phyloP scores from a whole-genome alignment of 371 early-diverging fungal species.

The Mortierella sp. region DNA sequence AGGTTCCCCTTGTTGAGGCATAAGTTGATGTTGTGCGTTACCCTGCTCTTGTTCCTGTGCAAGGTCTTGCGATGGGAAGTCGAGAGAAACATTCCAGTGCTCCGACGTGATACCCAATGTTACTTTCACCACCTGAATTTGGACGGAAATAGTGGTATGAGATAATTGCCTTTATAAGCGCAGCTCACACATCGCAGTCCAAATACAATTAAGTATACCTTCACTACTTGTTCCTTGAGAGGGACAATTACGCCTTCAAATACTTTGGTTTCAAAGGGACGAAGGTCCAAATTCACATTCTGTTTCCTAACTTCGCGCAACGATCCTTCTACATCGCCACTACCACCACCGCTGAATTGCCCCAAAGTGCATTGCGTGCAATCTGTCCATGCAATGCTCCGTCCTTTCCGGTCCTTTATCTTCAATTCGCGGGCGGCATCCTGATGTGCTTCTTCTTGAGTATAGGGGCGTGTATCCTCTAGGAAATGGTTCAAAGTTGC shows the following conservation, averaged over 20 bases:
- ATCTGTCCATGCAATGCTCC: conserved; percentile 51
- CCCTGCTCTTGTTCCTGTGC: conserved; percentile 19
- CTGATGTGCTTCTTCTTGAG: conserved; percentile 1
- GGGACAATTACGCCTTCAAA: conserved; percentile 75
- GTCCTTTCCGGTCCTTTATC: conserved; percentile 40
- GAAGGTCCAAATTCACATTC: conserved; percentile 62
- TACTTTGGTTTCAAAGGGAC: conserved; percentile 68
- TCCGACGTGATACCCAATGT: conserved; percentile 38
- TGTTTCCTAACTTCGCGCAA: conserved; percentile 46
- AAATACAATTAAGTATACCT: conserved; percentile 53
- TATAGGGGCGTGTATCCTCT: conserved; percentile 49
- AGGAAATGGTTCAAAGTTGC: conserved; percentile 43
- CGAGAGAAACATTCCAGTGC: conserved; percentile 48
- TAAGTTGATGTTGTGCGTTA: conserved; percentile 2
- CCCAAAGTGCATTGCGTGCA: conserved; percentile 58
- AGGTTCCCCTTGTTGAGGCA: conserved; percentile 24
- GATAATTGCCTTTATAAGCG: neutral
- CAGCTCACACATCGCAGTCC: neutral
- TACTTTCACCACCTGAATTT: conserved; percentile 34
- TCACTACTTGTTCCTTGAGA: conserved; percentile 69
- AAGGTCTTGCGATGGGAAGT: conserved; percentile 22
- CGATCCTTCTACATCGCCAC: neutral
- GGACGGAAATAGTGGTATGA: neutral
- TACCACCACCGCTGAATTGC: neutral
- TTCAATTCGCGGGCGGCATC: neutral